Evolutionary conservation across 257 asterid species (phyloP).

Genomic region (Nicotiana knightiana): DNA sequence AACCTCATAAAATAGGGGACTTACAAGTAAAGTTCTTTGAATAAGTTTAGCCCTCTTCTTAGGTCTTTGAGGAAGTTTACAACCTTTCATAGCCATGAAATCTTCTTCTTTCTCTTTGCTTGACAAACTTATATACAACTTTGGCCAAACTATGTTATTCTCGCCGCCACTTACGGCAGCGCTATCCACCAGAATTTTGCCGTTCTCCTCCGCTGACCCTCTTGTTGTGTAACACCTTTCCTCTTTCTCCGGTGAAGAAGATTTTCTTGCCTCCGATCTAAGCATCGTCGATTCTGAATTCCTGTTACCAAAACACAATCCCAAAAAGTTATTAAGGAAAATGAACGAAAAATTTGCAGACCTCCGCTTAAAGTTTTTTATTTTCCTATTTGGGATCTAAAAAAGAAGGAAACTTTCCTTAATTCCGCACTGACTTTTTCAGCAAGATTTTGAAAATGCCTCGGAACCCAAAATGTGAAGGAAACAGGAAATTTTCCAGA

Average conservation of each 20-base stretch:
- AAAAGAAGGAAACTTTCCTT: no score
- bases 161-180: neutral
- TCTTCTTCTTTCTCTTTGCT: constrained; percentile 46
- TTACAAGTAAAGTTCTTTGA: constrained; percentile 45
- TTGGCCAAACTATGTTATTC: constrained; percentile 24
- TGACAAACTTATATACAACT: constrained; percentile 18
- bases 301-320: constrained; percentile 12
- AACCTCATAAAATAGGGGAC: neutral
- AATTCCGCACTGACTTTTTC: neutral
- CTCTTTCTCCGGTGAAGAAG: constrained; percentile 30
- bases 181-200: neutral
- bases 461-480: no score
- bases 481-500: no score
- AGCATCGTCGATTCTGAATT: constrained; percentile 22
- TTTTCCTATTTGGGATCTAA: no score
- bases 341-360: neutral
- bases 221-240: constrained; percentile 33
- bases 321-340: neutral
- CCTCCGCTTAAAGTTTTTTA: no score
- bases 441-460: neutral
- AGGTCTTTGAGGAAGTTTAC: constrained; percentile 44
- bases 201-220: constrained; percentile 14
- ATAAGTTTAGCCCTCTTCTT: constrained; percentile 40
- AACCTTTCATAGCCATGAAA: constrained; percentile 49
- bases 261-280: neutral